Evolutionary conservation across 2,329 filamentous ascomycete genomes (phyloP).

Genomic region (Fusarium sp.): DNA sequence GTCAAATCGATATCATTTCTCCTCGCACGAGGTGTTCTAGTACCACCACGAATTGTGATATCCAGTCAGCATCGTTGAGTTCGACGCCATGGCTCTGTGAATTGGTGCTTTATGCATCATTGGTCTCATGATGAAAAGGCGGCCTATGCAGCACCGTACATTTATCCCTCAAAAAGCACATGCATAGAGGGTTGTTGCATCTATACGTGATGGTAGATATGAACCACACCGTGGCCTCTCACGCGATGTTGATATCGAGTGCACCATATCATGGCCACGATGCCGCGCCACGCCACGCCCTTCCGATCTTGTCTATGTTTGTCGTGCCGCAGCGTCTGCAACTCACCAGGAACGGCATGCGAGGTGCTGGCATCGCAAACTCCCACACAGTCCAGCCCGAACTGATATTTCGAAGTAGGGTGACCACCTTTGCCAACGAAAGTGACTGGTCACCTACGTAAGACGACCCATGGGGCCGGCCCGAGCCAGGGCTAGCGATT

Average conservation of each 20-base stretch:
- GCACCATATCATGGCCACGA: slow-evolving; percentile 14
- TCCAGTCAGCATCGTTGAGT: slow-evolving; percentile 6
- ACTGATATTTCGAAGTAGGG: slow-evolving; percentile 21
- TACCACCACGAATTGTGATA: slow-evolving; percentile 8
- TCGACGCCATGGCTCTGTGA: slow-evolving; percentile 13
- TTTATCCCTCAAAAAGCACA: slow-evolving; percentile 14
- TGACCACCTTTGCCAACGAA: slow-evolving; percentile 30
- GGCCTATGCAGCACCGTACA: not conserved
- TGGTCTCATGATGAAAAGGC: slow-evolving; percentile 14
- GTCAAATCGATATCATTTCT: slow-evolving; percentile 15
- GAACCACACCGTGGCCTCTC: slow-evolving; percentile 17
- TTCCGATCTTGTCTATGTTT: slow-evolving; percentile 30
- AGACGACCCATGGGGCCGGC: slow-evolving; percentile 45
- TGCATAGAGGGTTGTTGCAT: slow-evolving; percentile 17
- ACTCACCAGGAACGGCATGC: slow-evolving; percentile 34
- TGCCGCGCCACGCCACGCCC: slow-evolving; percentile 18
- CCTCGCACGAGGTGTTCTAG: slow-evolving; percentile 16
- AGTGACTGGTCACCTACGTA: slow-evolving; percentile 42
- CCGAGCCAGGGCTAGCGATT: slow-evolving; percentile 39
- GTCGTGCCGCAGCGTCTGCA: slow-evolving; percentile 26
- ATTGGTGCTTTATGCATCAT: slow-evolving; percentile 6
- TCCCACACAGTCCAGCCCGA: slow-evolving; percentile 12
- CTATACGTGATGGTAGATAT: slow-evolving; percentile 13
- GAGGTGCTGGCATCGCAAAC: slow-evolving; percentile 25
- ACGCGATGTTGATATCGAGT: slow-evolving; percentile 1